Base-by-base conservation (phyloP, 1,284 basidiomycete species). In the Farysia itapuensis region DNA sequence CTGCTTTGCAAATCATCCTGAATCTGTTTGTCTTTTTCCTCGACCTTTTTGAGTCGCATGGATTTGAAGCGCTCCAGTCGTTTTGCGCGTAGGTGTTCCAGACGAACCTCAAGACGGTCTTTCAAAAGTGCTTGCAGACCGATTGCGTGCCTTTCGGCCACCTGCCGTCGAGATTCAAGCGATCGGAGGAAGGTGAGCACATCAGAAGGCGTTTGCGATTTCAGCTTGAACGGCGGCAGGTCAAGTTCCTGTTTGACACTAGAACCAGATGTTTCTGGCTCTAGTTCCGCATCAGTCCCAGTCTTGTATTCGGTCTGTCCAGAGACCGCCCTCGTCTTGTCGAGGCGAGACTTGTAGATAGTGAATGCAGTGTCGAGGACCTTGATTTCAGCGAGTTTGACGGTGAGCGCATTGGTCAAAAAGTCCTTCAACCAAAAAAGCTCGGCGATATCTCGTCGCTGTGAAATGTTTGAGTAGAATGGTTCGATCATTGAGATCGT, bases 401-500 rank as follows among this genome's bases (percentile, higher is more conserved):
- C 50, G 35, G 52, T 39, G 24, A 66, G 35, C 15, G 59, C 53
- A 18, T 39, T 44, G 5, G 50, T 41, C 18, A 64, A 24, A n/a
- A 33, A 13, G 0, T 33, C 35, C 4, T 56, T 47, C 15, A 56
- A 21, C 48, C 44, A 59, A 22, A 61, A 59, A 33, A 64, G 38
- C 9, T 56, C 46, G 14, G 43, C 42, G 0, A 43, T 19, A 12
- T 21, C 50, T 35, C 36, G 49, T 28, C 39, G 43, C 15, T 26
- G 21, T 13, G 53, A 56, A 0, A 59, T 58, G 5, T 50, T 31
- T 14, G 54, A 48, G 21, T 66, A 42, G 12, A 70, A 35, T 3
- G 70, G 64, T 31, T 54, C 49, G 6, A 73, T n/a, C 39, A 57
- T 59, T 11, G 31, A 28, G 5, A 36, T 43, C 6, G 58, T 61